phyloP scores from a whole-genome alignment of 768 basidiomycete species.

The Lactarius akahatsu region DNA sequence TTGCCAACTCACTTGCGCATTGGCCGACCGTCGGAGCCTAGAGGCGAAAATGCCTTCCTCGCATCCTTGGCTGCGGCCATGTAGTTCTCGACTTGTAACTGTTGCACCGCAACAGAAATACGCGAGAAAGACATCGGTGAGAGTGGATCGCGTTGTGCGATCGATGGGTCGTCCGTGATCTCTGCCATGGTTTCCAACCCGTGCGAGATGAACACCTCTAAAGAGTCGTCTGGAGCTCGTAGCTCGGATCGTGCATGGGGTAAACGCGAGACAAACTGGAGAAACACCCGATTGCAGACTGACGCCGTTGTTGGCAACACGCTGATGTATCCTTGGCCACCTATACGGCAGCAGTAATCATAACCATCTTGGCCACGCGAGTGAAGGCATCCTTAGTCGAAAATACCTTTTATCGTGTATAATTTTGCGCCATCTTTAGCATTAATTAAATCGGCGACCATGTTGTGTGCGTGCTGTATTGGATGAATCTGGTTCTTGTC shows the following conservation, averaged over 20 bases:
- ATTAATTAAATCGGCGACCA: slow-evolving; percentile 24
- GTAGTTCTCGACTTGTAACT: slow-evolving; percentile 23
- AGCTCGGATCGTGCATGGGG: slow-evolving; percentile 17
- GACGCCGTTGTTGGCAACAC: slow-evolving; percentile 29
- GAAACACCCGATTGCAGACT: slow-evolving; percentile 30
- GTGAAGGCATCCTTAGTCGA: background rate
- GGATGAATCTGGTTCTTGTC: slow-evolving; percentile 29
- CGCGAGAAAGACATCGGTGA: slow-evolving; percentile 28
- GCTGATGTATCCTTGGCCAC: slow-evolving; percentile 29
- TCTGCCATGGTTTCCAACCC: slow-evolving; percentile 19
- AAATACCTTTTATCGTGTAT: slow-evolving; percentile 24
- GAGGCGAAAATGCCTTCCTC: slow-evolving; percentile 17
- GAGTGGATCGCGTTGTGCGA: slow-evolving; percentile 22
- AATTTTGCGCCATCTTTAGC: slow-evolving; percentile 18
- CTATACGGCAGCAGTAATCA: background rate
- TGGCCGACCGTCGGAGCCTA: slow-evolving; percentile 25
- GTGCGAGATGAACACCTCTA: slow-evolving; percentile 12
- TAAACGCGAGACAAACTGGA: slow-evolving; percentile 29
- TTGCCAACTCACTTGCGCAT: slow-evolving; percentile 23
- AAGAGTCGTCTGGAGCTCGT: slow-evolving; percentile 9
- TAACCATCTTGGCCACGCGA: background rate
- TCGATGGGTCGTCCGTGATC: slow-evolving; percentile 11
- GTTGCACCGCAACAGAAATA: slow-evolving; percentile 18
- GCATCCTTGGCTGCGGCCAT: slow-evolving; percentile 15
- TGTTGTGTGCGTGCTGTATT: slow-evolving; percentile 22